Base-by-base conservation (phyloP, 169 alveolate species). In the Eimeria praecox region DNA sequence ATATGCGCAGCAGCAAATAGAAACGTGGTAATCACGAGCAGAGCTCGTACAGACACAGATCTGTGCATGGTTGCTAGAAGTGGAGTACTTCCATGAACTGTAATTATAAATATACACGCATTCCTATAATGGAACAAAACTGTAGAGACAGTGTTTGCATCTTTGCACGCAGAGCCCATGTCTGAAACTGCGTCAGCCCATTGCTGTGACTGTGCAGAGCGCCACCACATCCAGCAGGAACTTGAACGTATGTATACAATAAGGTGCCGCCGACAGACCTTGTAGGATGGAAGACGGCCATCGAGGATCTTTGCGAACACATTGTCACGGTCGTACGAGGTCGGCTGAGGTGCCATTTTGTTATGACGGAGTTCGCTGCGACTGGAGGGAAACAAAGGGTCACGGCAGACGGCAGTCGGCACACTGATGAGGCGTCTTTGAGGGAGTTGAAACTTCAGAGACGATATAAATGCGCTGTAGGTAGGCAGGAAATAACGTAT, bases 301-400 rank as follows among this genome's bases (percentile, higher is more conserved):
- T 82, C 96, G 12, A 94, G 54, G 22, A 94, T 94, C 83, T 94
- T 83, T n/a, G 90, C 91, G 82, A 94, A 94, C 89, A 94, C 94
- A 42, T 94, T 94, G 49, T 94, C 96, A 0, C 54, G 94, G 89
- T 94, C 94, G 94, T 94, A 94, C 16, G 90, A 35, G n/a, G 40
- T 30, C 10, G 44, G 90, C 49, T 82, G 90, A 40, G 56, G 59
- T 12, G 96, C 27, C 88, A 88, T 66, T 88, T 66, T 88, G 35
- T n/a, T 38, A 12, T 20, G 44, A 16, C 46, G 90, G 20, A 0
- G 71, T 44, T 52, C 64, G 3, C 73, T 49, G 90, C 90, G n/a
- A 24, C 59, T 40, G 62, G 35, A 75, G 18, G 86, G 40, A 12
- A 22, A 22, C 20, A 6, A 40, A 20, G 62, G 33, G 56, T 42